Evolutionary conservation across 352 stramenopile genomes (phyloP), one percentile per base, ranked within the genome.

Genomic region (Phytophthora fragariaefolia): DNA sequence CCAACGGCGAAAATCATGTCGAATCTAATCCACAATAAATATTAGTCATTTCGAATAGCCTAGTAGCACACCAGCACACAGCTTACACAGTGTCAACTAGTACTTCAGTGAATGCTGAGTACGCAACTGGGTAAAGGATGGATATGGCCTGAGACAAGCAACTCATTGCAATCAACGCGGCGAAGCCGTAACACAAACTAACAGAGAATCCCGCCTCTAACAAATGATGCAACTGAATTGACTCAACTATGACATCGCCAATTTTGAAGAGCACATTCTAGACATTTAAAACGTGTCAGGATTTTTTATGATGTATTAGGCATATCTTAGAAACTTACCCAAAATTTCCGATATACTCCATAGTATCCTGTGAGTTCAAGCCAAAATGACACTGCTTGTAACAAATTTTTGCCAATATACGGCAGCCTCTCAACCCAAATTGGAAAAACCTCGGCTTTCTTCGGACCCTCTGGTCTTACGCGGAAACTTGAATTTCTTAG

Each of bases 21-120:
- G 17, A 74, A 74, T 0, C 66, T 70, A 15, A 22, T 1, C 15
- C 17, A 45, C 34, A 23, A 17, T 36, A 26, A 15, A n/a, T n/a
- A n/a, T n/a, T n/a, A n/a, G n/a, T n/a, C n/a, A n/a, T n/a, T n/a
- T n/a, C n/a, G n/a, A n/a, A n/a, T n/a, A n/a, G n/a, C n/a, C n/a
- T n/a, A n/a, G n/a, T 15, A 23, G 17, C 13, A 23, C 7, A 26
- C 46, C 18, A 42, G 23, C 22, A 5, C 3, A 26, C 6, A 45
- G 59, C 69, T 22, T 70, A 73, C 63, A 76, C 23, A 1, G 63
- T 70, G 22, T 73, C 69, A 2, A 70, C 46, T 6, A 76, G 40
- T 1, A 76, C 55, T 48, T 76, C 63, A 0, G 58, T 52, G 23
- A 76, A 76, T 0, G 69, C 69, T 1, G 63, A 58, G 32, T 60